Evolutionary conservation across 495 filamentous ascomycete genomes (phyloP).

Genomic region (Chaetomium fimeti): DNA sequence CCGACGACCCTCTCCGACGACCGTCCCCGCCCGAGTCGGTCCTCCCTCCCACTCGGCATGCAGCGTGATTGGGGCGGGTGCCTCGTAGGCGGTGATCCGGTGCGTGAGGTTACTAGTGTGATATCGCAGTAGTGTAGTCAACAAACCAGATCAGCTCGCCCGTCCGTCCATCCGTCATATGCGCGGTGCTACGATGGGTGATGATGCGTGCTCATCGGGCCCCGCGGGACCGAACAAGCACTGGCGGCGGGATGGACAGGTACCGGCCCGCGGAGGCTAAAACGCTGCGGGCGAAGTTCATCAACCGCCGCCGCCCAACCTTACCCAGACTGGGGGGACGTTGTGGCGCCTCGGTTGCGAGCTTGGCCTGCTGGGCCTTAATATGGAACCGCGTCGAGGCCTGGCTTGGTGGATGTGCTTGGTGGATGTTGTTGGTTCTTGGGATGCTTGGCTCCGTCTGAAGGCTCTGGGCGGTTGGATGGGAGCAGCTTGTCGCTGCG

Average conservation of each 20-base stretch:
- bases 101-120: too few relatives aligned
- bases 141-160: too few relatives aligned
- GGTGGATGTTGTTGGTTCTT: conserved; percentile 8
- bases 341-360: conserved; percentile 20
- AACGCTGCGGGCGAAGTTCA: conserved; percentile 3
- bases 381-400: conserved; percentile 7
- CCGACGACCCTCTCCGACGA: too few relatives aligned
- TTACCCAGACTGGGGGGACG: conserved; percentile 24
- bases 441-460: neutral
- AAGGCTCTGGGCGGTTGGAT: neutral
- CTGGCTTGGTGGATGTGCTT: too few relatives aligned
- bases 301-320: conserved; percentile 19
- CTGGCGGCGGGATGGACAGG: neutral
- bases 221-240: neutral
- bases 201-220: too few relatives aligned
- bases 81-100: too few relatives aligned
- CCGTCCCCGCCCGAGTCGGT: too few relatives aligned
- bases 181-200: too few relatives aligned
- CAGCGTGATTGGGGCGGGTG: too few relatives aligned
- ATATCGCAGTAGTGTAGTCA: too few relatives aligned
- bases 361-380: neutral
- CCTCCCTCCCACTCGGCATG: too few relatives aligned
- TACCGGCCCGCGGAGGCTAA: conserved; percentile 8
- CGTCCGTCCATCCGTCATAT: too few relatives aligned
- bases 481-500: neutral